Percentiles rank a stretch among this genome's conserved stretches.
Evolutionary conservation across 1,284 basidiomycete genomes (phyloP).

Genomic region (Cerrena zonata): DNA sequence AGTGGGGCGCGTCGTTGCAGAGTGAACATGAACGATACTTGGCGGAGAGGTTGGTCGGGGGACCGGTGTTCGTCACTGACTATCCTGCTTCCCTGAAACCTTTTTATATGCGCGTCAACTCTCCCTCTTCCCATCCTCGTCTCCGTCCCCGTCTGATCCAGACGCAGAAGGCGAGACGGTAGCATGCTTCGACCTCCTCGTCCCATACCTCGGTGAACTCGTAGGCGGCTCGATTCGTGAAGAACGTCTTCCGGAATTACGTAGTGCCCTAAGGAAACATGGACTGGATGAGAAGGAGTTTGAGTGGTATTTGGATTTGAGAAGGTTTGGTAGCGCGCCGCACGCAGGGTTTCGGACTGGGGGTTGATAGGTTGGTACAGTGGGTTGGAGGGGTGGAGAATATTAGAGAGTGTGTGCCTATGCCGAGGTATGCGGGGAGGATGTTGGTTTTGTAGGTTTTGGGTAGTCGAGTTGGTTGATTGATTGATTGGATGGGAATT

Average conservation of each 20-base stretch:
- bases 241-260: conserved; percentile 62
- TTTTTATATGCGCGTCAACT: conserved; percentile 92
- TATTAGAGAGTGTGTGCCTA: conserved; percentile 82
- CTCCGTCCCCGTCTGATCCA: too few relatives aligned
- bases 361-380: conserved; percentile 81
- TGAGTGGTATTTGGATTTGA: conserved; percentile 80
- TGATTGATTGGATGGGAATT: too few relatives aligned
- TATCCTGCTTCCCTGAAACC: conserved; percentile 84
- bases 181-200: conserved; percentile 90
- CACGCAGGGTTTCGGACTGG: conserved; percentile 90
- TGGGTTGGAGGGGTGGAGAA: conserved; percentile 83
- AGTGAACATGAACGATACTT: conserved; percentile 93
- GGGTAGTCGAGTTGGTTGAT: too few relatives aligned
- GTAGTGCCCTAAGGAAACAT: conserved; percentile 43
- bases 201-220: conserved; percentile 86
- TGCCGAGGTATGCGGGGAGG: conserved; percentile 83
- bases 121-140: too few relatives aligned
- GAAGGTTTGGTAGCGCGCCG: conserved; percentile 75
- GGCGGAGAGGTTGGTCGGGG: conserved; percentile 56
- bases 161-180: conserved; percentile 56
- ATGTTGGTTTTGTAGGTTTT: conserved; percentile 59
- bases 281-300: conserved; percentile 57
- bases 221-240: conserved; percentile 89
- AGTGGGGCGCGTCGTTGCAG: conserved; percentile 70
- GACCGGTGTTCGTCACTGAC: conserved; percentile 87